A percentile compares a stretch with the other conserved stretches of the same genome.
Conservation (phyloP, 1,284 basidiomycete genomes). For the Boletus semigastroideus region DNA sequence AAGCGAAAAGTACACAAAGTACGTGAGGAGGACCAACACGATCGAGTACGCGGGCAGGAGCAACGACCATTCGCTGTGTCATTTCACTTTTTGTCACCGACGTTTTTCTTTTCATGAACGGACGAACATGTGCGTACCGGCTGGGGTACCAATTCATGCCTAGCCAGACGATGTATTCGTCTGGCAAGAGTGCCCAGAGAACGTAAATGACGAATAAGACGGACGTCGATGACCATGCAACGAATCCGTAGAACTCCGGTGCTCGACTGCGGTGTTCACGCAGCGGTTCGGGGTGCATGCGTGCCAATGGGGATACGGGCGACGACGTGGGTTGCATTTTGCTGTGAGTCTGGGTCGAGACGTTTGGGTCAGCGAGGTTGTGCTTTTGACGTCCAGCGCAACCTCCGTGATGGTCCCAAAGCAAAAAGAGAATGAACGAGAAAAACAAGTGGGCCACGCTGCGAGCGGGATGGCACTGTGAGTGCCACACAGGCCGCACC, state of each 20-base stretch:
- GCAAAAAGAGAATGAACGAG: background rate
- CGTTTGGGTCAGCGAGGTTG: background rate
- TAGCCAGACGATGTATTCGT: slow-evolving; percentile 54
- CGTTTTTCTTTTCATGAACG: background rate
- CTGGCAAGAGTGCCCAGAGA: slow-evolving; percentile 62
- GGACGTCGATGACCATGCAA: slow-evolving; percentile 78
- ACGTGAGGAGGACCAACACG: slow-evolving; percentile 72
- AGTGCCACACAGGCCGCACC: slow-evolving; percentile 4
- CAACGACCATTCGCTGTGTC: slow-evolving; percentile 74
- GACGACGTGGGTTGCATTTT: slow-evolving; percentile 25
- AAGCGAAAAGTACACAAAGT: slow-evolving; percentile 75
- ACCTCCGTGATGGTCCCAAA: slow-evolving; percentile 19
- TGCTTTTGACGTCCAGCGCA: slow-evolving; percentile 16
- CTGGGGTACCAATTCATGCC: slow-evolving; percentile 88
- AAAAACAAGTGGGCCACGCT: background rate
- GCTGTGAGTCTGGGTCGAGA: background rate
- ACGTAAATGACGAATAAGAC: slow-evolving; percentile 71
- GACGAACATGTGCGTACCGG: slow-evolving; percentile 48
- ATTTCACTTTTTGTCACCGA: background rate
- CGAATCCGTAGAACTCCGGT: slow-evolving; percentile 86
- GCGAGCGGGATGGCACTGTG: background rate
- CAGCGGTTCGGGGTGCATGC: slow-evolving; percentile 44
- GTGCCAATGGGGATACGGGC: slow-evolving; percentile 53
- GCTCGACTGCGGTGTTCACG: slow-evolving; percentile 56
- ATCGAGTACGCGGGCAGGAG: slow-evolving; percentile 82